Percentiles rank a stretch among this genome's conserved stretches.
phyloP scores from a whole-genome alignment of 139 green algal genomes.

The Pedinophyceae sp. region DNA sequence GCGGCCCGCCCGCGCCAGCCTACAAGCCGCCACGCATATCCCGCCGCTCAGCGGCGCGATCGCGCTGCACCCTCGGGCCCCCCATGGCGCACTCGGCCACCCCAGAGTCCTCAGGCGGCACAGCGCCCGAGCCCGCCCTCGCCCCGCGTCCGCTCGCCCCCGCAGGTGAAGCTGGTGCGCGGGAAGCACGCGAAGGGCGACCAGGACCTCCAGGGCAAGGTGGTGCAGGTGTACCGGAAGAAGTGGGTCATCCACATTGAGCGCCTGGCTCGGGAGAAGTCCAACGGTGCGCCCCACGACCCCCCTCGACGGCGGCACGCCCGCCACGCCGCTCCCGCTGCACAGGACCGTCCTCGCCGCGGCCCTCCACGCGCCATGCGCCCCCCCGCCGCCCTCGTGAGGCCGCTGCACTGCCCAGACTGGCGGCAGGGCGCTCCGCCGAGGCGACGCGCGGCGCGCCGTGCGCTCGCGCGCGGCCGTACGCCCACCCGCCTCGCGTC shows the following conservation, averaged over 20 bases:
- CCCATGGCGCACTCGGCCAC: too few relatives aligned
- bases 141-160: too few relatives aligned
- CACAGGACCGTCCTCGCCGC: too few relatives aligned
- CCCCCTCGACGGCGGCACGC: background rate
- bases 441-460: background rate
- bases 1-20: too few relatives aligned
- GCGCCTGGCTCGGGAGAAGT: constrained; percentile 93
- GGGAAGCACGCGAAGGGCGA: constrained; percentile 52
- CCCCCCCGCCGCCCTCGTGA: too few relatives aligned
- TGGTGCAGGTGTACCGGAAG: constrained; percentile 84
- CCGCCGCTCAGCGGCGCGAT: too few relatives aligned
- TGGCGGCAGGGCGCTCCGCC: background rate
- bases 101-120: too few relatives aligned
- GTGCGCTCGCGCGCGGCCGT: background rate
- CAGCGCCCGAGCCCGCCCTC: too few relatives aligned
- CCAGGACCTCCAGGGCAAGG: constrained; percentile 92
- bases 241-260: constrained; percentile 99
- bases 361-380: too few relatives aligned
- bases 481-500: background rate
- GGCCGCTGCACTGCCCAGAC: background rate
- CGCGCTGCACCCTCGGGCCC: too few relatives aligned
- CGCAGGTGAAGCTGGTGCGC: constrained; percentile 65
- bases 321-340: too few relatives aligned
- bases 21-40: too few relatives aligned
- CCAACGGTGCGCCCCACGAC: constrained; percentile 67